These are phyloP conservation scores for Hypoxylon sp. DNA, from an alignment of 2,329 filamentous ascomycete species.

Conservation along the genomic window DNA sequence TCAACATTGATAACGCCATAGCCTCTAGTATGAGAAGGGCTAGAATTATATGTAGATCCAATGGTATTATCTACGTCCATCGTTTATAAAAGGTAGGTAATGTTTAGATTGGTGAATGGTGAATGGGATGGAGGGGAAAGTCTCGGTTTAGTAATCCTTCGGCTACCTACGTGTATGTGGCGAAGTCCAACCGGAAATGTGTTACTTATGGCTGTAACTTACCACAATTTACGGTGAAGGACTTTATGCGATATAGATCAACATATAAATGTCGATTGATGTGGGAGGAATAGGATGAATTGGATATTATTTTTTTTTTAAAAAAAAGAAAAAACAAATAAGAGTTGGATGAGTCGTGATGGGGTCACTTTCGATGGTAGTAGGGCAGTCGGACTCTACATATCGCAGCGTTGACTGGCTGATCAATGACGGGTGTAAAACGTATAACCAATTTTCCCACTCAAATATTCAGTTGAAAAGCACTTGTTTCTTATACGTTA, in stretches of 20 bases:
- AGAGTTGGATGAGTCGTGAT: neutral
- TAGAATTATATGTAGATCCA: neutral
- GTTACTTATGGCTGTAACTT: neutral
- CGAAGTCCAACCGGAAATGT: conserved; percentile 2
- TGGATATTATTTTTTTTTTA: neutral
- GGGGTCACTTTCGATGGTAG: neutral
- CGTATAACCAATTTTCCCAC: too few species aligned
- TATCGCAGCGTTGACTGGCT: too few species aligned
- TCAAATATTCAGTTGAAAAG: too few species aligned
- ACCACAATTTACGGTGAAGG: neutral
- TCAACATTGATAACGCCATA: neutral
- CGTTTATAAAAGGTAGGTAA: neutral
- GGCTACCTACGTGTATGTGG: neutral
- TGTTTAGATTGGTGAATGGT: conserved; percentile 9
- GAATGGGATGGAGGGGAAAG: conserved; percentile 7
- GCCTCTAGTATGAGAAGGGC: neutral
- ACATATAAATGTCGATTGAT: neutral
- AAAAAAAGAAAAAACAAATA: neutral
- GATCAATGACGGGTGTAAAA: too few species aligned
- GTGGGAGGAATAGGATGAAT: neutral
- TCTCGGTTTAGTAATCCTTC: conserved; percentile 15
- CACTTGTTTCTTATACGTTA: too few species aligned
- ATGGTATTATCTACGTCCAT: conserved; percentile 20
- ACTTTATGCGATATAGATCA: neutral
- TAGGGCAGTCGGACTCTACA: neutral